Base-by-base conservation (phyloP, 345 rosid genomes). In the Camelina sativa region DNA sequence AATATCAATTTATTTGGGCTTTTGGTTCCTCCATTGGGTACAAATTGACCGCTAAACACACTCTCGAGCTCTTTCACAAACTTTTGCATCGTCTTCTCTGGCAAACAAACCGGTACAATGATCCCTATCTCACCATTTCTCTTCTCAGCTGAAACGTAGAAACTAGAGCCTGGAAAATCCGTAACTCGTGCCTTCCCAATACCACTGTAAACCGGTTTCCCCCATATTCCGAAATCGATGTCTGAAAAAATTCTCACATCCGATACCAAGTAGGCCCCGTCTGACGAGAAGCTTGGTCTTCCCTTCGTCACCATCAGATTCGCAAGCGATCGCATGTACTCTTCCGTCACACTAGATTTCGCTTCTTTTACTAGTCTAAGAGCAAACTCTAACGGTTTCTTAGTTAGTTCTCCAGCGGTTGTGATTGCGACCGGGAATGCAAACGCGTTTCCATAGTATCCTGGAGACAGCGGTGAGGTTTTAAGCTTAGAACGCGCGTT, bases 211-310 rank as follows among this genome's bases (percentile, higher is more conserved):
- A 65, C 79, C 7, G 91, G 76, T 71, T 79, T 79, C 2, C 91
- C 91, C 88, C 86, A 89, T 12, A 23, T 3, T 3, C 94, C 89
- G 6, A 84, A 82, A 53, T 87, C 83, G 1, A 80, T 71, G 1
- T 73, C 53, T 12, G 62, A 74, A 2, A 85, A 78, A 1, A 37
- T 71, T 6, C 81, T 85, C 64, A 82, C 38, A 16, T 85, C 89
- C 4, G 89, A 81, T 30, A 85, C 52, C 20, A 84, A 41, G 43
- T 19, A 83, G 1, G 82, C 52, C 8, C 84, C 66, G 7, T 74
- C 71, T 8, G 63, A 71, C 0, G 76, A 58, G 60, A 82, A 80
- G 7, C 76, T 80, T 12, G 84, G 93, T 32, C 88, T 71, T 12
- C 84, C 88, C 53, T 63, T 80, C 0, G 55, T 32, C 59, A 77